Conservation (phyloP, 2,329 filamentous ascomycete species). For the Aspergillus thermomutatus region DNA sequence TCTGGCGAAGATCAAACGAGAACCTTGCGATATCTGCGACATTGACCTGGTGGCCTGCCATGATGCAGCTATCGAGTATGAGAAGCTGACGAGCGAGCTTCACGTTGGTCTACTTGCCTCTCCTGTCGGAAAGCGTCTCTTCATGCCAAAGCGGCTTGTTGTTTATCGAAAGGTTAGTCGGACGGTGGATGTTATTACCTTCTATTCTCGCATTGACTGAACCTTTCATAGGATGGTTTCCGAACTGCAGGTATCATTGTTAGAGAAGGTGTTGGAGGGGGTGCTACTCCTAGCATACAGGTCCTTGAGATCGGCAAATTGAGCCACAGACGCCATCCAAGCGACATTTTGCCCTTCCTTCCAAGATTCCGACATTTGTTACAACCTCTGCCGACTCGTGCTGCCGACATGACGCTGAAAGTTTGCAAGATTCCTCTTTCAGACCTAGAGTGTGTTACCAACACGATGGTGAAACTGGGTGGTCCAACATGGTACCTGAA, state of each 20-base stretch:
- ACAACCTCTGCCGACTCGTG: slow-evolving; percentile 62
- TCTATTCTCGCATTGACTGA: slow-evolving; percentile 16
- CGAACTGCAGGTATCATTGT: slow-evolving; percentile 78
- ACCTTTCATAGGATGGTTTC: slow-evolving; percentile 62
- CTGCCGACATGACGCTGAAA: slow-evolving; percentile 66
- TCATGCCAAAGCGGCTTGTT: slow-evolving; percentile 70
- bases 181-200: not conserved
- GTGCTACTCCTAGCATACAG: slow-evolving; percentile 66
- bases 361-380: slow-evolving; percentile 66
- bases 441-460: slow-evolving; percentile 82
- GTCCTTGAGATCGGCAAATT: slow-evolving; percentile 73
- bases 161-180: slow-evolving; percentile 65
- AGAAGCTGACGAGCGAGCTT: slow-evolving; percentile 74
- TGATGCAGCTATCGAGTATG: slow-evolving; percentile 74
- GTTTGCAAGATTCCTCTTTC: slow-evolving; percentile 66
- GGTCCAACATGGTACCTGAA: slow-evolving; percentile 47
- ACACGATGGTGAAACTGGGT: slow-evolving; percentile 56
- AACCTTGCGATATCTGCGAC: slow-evolving; percentile 79
- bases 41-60: slow-evolving; percentile 76
- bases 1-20: slow-evolving; percentile 82
- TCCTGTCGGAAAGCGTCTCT: slow-evolving; percentile 77
- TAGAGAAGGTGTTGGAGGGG: slow-evolving; percentile 68
- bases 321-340: slow-evolving; percentile 67
- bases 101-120: slow-evolving; percentile 74
- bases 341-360: slow-evolving; percentile 83